Percentiles rank a stretch among this genome's conserved stretches.
Evolutionary conservation across 139 green algal genomes (phyloP).

Genomic region (Chlorella sp.): DNA sequence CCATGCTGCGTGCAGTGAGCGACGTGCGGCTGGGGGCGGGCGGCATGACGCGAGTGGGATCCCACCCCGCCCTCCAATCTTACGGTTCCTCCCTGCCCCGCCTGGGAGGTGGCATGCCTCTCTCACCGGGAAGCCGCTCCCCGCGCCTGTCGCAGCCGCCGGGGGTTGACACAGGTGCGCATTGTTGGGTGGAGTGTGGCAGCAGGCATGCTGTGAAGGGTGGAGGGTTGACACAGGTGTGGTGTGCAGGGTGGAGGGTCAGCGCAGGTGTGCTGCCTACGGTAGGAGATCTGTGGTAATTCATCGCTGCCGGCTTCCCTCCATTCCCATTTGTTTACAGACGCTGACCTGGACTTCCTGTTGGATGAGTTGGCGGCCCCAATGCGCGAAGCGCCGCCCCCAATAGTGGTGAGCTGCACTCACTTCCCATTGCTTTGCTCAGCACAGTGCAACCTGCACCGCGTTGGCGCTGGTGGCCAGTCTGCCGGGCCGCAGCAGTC

Average conservation of each 20-base stretch:
- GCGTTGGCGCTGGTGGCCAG: too few species aligned
- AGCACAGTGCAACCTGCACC: too few species aligned
- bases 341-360: slow-evolving; percentile 40
- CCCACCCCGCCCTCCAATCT: background rate
- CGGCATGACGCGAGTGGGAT: background rate
- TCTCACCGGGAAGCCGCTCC: background rate
- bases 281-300: too few species aligned
- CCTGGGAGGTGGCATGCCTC: background rate
- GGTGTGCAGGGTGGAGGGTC: too few species aligned
- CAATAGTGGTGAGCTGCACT: slow-evolving; percentile 8
- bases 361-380: slow-evolving; percentile 52
- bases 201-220: background rate
- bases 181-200: too few species aligned
- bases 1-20: slow-evolving; percentile 8
- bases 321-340: too few species aligned
- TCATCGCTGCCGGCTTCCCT: too few species aligned
- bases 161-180: slow-evolving; percentile 8
- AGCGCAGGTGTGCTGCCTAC: too few species aligned
- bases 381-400: slow-evolving; percentile 41
- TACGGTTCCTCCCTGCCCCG: background rate
- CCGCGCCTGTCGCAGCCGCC: background rate
- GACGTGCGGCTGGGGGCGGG: background rate
- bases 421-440: too few species aligned
- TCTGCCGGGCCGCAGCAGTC: too few species aligned
- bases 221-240: background rate